phyloP scores from a whole-genome alignment of 2,329 filamentous ascomycete genomes.

The Annulohypoxylon truncatum region DNA sequence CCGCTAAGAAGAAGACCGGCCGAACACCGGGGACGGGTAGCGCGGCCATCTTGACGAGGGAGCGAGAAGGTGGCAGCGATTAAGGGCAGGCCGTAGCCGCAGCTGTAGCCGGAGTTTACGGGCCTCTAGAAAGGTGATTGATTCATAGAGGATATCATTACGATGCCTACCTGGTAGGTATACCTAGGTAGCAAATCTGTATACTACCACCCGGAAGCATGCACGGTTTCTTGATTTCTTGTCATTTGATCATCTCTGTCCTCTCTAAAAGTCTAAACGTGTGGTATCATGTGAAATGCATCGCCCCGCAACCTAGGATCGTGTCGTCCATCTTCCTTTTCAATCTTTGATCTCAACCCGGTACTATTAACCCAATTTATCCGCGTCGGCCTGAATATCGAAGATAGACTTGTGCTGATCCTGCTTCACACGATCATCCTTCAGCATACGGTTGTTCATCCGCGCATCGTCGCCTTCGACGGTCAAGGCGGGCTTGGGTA shows the following conservation, averaged over 20 bases:
- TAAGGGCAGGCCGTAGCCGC: conserved; percentile 24
- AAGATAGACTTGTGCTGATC: conserved; percentile 75
- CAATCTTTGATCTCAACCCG: neutral
- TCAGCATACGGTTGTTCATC: conserved; percentile 89
- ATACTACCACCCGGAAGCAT: conserved; percentile 32
- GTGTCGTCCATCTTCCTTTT: neutral
- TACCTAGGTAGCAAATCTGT: conserved; percentile 24
- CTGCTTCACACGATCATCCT: conserved; percentile 80
- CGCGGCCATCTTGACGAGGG: conserved; percentile 79
- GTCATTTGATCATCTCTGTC: conserved; percentile 10
- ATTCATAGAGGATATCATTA: conserved; percentile 23
- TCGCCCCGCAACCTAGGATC: conserved; percentile 38
- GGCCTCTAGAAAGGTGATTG: conserved; percentile 10
- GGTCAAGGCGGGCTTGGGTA: conserved; percentile 83
- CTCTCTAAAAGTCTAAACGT: conserved; percentile 38
- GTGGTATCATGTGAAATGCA: conserved; percentile 51
- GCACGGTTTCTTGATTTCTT: conserved; percentile 18
- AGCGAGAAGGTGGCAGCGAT: conserved; percentile 54
- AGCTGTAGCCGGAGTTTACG: conserved; percentile 19
- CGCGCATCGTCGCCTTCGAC: conserved; percentile 93
- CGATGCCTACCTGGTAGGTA: conserved; percentile 3
- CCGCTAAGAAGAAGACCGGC: conserved; percentile 93
- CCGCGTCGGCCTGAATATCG: conserved; percentile 78
- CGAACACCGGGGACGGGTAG: conserved; percentile 75
- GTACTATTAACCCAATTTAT: conserved; percentile 74